A percentile compares a stretch with the other conserved stretches of the same genome.
Evolutionary conservation across 257 asterid genomes (phyloP).

Genomic region (Salvia hispanica): DNA sequence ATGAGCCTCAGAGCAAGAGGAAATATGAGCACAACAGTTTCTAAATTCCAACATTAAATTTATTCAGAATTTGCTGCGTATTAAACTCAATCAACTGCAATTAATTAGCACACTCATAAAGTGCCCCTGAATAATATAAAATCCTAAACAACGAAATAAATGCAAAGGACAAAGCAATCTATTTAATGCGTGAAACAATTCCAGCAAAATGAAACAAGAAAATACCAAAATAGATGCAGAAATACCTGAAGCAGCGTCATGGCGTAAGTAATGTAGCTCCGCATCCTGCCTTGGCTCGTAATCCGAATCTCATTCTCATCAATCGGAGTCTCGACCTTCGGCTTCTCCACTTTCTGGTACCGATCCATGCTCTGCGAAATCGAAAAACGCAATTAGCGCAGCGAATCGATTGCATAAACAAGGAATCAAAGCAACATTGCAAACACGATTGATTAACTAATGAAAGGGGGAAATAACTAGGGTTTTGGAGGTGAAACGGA

Average conservation of each 20-base stretch:
- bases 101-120: not conserved
- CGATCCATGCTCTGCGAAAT: constrained; percentile 61
- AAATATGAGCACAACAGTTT: not conserved
- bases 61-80: not conserved
- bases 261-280: constrained; percentile 71
- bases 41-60: not conserved
- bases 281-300: constrained; percentile 73
- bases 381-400: not conserved
- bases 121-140: not conserved
- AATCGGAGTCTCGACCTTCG: constrained; percentile 59
- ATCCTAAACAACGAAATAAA: constrained; percentile 1
- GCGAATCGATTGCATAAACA: not conserved
- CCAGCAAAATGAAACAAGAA: not conserved
- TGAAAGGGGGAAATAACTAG: constrained; percentile 3
- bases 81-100: not conserved
- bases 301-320: constrained; percentile 70
- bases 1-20: not conserved
- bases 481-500: constrained; percentile 25
- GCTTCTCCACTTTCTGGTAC: constrained; percentile 73
- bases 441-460: not conserved
- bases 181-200: not conserved
- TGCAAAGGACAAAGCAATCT: not conserved
- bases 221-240: not conserved
- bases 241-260: constrained; percentile 67
- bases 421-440: not conserved